Conservation (phyloP, 176 grass and related monocot genomes). For the Aechmea fasciata region DNA sequence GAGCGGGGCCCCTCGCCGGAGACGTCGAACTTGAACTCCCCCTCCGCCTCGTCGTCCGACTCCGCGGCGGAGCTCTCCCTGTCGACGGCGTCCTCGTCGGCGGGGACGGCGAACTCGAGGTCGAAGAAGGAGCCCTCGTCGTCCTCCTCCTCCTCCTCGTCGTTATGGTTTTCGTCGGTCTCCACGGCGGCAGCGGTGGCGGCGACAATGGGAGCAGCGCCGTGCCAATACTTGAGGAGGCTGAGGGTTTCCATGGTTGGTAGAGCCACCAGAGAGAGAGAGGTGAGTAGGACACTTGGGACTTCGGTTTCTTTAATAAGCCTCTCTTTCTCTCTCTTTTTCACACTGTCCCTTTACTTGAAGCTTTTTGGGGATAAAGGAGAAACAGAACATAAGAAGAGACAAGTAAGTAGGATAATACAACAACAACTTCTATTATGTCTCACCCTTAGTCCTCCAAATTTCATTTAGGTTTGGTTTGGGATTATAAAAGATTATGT, state of each 20-base stretch:
- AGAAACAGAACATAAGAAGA: too few species aligned
- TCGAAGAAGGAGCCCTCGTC: constrained; percentile 95
- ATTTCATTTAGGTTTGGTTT: too few species aligned
- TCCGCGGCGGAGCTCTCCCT: constrained; percentile 24
- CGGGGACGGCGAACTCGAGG: constrained; percentile 64
- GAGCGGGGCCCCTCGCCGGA: neutral
- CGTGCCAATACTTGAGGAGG: constrained; percentile 81
- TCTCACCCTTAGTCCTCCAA: too few species aligned
- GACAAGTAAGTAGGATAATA: too few species aligned
- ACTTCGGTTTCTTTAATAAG: too few species aligned
- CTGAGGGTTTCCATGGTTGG: constrained; percentile 76
- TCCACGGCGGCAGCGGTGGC: constrained; percentile 13
- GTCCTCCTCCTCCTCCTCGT: constrained; percentile 48
- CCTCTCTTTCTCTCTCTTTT: too few species aligned
- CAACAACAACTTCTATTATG: too few species aligned
- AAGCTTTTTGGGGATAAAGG: too few species aligned
- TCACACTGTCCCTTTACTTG: too few species aligned
- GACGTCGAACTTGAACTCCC: too few species aligned
- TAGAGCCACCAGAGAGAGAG: neutral
- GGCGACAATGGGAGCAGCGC: constrained; percentile 12
- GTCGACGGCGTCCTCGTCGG: constrained; percentile 19
- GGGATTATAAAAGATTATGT: too few species aligned
- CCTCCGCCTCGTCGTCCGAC: constrained; percentile 26
- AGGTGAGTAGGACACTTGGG: too few species aligned
- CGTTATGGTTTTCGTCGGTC: constrained; percentile 75